Conservation (phyloP, 768 basidiomycete genomes). For the Mycena vulgaris region DNA sequence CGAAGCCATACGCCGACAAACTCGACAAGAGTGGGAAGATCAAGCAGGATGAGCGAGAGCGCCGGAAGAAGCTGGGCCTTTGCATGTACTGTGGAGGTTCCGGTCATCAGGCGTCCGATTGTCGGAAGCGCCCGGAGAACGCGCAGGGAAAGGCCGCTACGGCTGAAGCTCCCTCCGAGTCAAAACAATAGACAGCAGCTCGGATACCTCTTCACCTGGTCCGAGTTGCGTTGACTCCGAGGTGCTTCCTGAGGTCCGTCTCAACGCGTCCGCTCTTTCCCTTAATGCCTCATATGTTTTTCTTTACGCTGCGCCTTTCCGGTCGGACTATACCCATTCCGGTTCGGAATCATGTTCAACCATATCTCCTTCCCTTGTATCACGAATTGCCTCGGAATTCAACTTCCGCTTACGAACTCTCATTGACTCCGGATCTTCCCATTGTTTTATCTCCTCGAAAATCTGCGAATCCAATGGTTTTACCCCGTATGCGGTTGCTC, state of each 20-base stretch:
- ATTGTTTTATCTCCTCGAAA: conserved; percentile 10
- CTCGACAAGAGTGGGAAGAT: conserved; percentile 28
- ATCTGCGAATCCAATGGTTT: not conserved
- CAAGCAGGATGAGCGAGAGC: conserved; percentile 44
- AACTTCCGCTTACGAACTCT: not conserved
- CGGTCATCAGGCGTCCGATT: conserved; percentile 47
- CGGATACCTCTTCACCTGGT: conserved; percentile 4
- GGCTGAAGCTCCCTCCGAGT: not conserved
- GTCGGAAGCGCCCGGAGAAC: conserved; percentile 25
- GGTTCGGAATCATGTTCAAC: not conserved
- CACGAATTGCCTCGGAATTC: not conserved
- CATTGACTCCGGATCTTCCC: no score
- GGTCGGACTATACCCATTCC: no score
- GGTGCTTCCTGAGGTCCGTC: conserved; percentile 18
- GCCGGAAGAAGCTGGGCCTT: conserved; percentile 43
- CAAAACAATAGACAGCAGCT: conserved; percentile 26
- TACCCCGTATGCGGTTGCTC: not conserved
- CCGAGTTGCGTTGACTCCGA: conserved; percentile 23
- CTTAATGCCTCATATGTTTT: conserved; percentile 11
- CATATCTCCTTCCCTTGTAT: not conserved
- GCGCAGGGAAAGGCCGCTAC: not conserved
- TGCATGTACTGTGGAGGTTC: conserved; percentile 55
- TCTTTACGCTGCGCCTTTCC: not conserved
- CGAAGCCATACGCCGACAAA: conserved; percentile 10
- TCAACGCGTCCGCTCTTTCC: conserved; percentile 30